phyloP scores from a whole-genome alignment of 768 basidiomycete species.

The Sarcodon aspratus region DNA sequence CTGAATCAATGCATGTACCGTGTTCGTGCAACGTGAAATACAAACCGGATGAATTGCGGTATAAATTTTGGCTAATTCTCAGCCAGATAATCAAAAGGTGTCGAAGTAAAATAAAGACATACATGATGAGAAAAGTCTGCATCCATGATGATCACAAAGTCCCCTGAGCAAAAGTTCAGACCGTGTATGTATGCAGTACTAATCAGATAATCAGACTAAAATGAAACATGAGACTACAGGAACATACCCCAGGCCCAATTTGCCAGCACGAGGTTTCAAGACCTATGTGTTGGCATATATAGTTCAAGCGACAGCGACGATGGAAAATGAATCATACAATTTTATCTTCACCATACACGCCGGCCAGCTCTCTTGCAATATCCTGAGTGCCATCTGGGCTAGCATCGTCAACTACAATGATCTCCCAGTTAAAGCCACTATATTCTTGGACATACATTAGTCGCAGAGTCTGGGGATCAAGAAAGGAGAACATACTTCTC shows the following conservation, averaged over 20 bases:
- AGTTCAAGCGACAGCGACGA: not conserved
- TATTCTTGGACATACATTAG: constrained; percentile 19
- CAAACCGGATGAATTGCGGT: constrained; percentile 78
- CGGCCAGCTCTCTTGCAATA: constrained; percentile 68
- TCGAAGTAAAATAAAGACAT: constrained; percentile 16
- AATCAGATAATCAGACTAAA: constrained; percentile 2
- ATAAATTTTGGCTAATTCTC: constrained; percentile 78
- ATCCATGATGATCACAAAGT: constrained; percentile 96
- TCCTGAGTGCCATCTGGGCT: constrained; percentile 92
- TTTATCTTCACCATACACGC: constrained; percentile 73
- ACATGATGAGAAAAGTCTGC: constrained; percentile 95
- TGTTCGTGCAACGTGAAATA: not conserved
- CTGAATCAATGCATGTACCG: not conserved
- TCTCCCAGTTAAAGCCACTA: constrained; percentile 74
- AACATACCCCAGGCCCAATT: constrained; percentile 78
- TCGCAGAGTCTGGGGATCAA: not conserved
- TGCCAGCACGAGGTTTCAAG: constrained; percentile 79
- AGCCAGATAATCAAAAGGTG: not conserved
- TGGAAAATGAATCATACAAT: constrained; percentile 38
- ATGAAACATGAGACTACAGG: not conserved
- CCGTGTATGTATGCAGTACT: constrained; percentile 93
- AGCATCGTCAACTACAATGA: constrained; percentile 87
- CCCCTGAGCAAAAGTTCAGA: constrained; percentile 78
- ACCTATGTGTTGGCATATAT: constrained; percentile 32
- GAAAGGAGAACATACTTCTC: constrained; percentile 46